A percentile compares a stretch with the other conserved stretches of the same genome.
Conservation (phyloP, 768 basidiomycete genomes). For the Pisolithus microcarpus region DNA sequence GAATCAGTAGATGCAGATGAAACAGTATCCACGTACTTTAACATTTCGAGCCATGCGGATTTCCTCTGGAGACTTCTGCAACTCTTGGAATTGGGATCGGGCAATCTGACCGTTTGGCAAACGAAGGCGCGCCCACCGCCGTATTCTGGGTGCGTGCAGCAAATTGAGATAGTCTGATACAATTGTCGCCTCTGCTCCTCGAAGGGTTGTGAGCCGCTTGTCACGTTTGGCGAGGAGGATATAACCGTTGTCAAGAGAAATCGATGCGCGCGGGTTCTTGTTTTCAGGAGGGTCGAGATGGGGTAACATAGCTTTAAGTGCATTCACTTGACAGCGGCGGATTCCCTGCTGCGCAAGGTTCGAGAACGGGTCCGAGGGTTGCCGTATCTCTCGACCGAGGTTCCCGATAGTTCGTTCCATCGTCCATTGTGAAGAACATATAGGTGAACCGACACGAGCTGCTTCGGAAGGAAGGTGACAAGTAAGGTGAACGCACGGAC, state of each 20-base stretch:
- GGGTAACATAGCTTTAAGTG: slow-evolving; percentile 11
- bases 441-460: slow-evolving; percentile 11
- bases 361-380: too few species aligned
- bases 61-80: background rate
- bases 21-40: background rate
- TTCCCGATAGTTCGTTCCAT: slow-evolving; percentile 21
- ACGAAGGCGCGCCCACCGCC: background rate
- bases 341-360: too few species aligned
- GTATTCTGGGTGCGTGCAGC: background rate
- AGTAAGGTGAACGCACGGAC: slow-evolving; percentile 18
- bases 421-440: slow-evolving; percentile 23
- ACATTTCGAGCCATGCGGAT: background rate
- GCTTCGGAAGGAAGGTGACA: slow-evolving; percentile 11
- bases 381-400: too few species aligned
- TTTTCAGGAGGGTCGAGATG: background rate
- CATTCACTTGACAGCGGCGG: slow-evolving; percentile 17
- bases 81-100: background rate
- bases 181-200: background rate
- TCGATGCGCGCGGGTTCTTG: background rate
- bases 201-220: background rate
- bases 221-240: background rate
- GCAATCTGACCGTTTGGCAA: background rate
- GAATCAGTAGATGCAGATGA: too few species aligned
- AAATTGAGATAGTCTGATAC: background rate
- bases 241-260: background rate